phyloP scores from a whole-genome alignment of 2,329 filamentous ascomycete species.

The Trichoderma sp. region DNA sequence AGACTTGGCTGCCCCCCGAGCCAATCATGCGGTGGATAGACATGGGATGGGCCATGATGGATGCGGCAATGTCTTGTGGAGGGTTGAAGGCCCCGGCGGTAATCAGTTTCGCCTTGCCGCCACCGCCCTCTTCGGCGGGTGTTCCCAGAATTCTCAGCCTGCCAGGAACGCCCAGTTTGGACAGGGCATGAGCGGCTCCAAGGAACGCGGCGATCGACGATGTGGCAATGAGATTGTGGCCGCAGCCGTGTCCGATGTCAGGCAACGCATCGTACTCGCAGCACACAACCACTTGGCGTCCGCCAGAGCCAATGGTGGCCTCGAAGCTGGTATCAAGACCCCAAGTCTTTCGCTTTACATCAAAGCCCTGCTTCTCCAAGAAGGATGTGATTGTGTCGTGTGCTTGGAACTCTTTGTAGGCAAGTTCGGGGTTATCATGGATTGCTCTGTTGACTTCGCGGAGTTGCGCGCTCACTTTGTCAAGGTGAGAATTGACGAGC shows the following conservation, averaged over 20 bases:
- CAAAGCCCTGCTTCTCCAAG: conserved; percentile 47
- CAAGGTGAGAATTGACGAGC: conserved; percentile 30
- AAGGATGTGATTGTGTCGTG: conserved; percentile 51
- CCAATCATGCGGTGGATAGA: conserved; percentile 16
- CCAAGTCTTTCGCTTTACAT: conserved; percentile 51
- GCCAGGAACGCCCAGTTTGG: conserved; percentile 36
- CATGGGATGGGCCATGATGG: conserved; percentile 37
- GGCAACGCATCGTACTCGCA: conserved; percentile 53
- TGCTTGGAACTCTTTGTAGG: conserved; percentile 53
- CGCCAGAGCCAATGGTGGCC: conserved; percentile 45
- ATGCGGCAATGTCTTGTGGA: conserved; percentile 31
- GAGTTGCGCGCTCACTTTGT: conserved; percentile 27
- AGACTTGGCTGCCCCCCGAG: neutral
- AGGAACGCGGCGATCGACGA: conserved; percentile 45
- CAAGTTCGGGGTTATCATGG: conserved; percentile 51
- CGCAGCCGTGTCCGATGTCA: conserved; percentile 49
- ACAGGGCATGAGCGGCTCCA: conserved; percentile 39
- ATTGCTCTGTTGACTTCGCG: conserved; percentile 33
- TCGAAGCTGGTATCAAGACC: conserved; percentile 56
- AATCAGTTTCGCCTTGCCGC: conserved; percentile 41
- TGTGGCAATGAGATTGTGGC: conserved; percentile 49
- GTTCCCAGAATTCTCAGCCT: conserved; percentile 46
- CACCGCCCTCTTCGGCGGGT: conserved; percentile 47
- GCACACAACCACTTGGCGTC: conserved; percentile 45
- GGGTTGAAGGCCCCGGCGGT: conserved; percentile 35